These are phyloP conservation scores for Aureobasidium musti DNA, from an alignment of 2,329 filamentous ascomycete genomes.

Conservation along the genomic window DNA sequence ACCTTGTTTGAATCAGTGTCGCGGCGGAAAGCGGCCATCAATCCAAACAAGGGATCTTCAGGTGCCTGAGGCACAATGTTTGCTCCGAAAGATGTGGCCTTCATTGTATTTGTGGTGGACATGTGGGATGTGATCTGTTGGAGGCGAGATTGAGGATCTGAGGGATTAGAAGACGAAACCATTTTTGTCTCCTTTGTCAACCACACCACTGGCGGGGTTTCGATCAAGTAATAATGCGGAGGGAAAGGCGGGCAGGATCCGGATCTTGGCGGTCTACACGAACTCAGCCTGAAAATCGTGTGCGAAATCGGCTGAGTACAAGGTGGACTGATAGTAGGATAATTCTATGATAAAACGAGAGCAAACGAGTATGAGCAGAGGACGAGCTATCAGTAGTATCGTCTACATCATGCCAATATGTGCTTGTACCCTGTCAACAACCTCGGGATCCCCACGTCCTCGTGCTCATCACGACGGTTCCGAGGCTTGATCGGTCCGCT, in stretches of 20 bases:
- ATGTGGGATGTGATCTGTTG: slow-evolving; percentile 69
- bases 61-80: slow-evolving; percentile 83
- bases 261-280: slow-evolving; percentile 3
- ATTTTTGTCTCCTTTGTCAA: slow-evolving; percentile 11
- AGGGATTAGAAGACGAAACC: slow-evolving; percentile 42
- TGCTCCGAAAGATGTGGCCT: slow-evolving; percentile 70
- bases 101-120: slow-evolving; percentile 58
- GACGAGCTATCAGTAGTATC: not conserved
- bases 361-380: not conserved
- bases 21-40: slow-evolving; percentile 83
- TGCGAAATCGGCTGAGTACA: slow-evolving; percentile 5
- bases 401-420: slow-evolving; percentile 17
- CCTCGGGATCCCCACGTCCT: slow-evolving; percentile 23
- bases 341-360: not conserved
- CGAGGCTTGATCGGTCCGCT: not conserved
- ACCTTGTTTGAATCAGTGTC: slow-evolving; percentile 79
- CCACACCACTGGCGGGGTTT: slow-evolving; percentile 22
- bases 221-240: slow-evolving; percentile 11
- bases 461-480: slow-evolving; percentile 4
- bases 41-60: slow-evolving; percentile 90
- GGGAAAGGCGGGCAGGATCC: slow-evolving; percentile 17
- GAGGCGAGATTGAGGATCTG: slow-evolving; percentile 50
- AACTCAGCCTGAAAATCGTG: slow-evolving; percentile 18
- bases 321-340: not conserved
- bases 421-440: slow-evolving; percentile 14